Percentiles rank a stretch among this genome's conserved stretches.
phyloP scores from a whole-genome alignment of 1,284 basidiomycete species.

The Marasmius oreades region DNA sequence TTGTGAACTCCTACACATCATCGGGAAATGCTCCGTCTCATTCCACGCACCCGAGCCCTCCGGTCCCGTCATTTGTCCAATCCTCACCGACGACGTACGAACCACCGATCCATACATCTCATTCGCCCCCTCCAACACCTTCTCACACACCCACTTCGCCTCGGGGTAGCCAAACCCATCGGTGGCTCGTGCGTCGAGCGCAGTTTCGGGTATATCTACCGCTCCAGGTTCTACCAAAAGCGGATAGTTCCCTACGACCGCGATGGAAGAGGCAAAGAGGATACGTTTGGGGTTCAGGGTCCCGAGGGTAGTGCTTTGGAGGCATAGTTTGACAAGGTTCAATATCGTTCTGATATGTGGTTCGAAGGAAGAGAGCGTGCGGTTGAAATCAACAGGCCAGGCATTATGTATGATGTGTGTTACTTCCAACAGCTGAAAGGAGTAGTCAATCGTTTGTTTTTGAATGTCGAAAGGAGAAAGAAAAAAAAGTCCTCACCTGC shows the following conservation, averaged over 20 bases:
- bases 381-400: constrained; percentile 38
- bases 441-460: constrained; percentile 5
- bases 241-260: constrained; percentile 31
- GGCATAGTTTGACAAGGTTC: constrained; percentile 28
- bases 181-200: constrained; percentile 22
- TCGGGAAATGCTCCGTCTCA: constrained; percentile 32
- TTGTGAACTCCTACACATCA: constrained; percentile 29
- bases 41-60: constrained; percentile 35
- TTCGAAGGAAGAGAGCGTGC: constrained; percentile 32
- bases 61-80: constrained; percentile 34
- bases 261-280: constrained; percentile 34
- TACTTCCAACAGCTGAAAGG: constrained; percentile 23
- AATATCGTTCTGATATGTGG: constrained; percentile 29
- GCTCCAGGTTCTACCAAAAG: constrained; percentile 19
- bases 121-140: constrained; percentile 20
- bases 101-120: constrained; percentile 21
- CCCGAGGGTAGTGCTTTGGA: constrained; percentile 22
- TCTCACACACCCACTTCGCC: constrained; percentile 64
- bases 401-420: constrained; percentile 37
- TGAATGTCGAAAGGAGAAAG: neutral
- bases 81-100: constrained; percentile 25
- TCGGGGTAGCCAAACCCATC: constrained; percentile 57
- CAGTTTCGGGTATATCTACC: constrained; percentile 25
- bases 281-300: constrained; percentile 26
- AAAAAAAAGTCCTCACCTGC: too few species aligned